Evolutionary conservation across 1,284 basidiomycete genomes (phyloP).

Genomic region (Trichosporon ovoides): DNA sequence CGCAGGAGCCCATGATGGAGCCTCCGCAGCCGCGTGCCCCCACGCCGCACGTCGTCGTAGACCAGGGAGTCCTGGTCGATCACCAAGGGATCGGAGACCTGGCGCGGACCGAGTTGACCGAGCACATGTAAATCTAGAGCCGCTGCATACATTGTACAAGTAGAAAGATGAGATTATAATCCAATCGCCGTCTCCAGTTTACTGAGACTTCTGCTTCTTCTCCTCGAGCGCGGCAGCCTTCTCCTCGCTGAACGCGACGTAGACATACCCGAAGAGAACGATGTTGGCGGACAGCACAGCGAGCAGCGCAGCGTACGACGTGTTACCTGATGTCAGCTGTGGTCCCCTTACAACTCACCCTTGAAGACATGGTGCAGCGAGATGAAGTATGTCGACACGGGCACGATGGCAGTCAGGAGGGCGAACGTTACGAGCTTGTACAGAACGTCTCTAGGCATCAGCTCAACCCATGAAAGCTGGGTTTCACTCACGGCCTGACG

Average conservation of each 20-base stretch:
- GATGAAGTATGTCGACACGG: slow-evolving; percentile 64
- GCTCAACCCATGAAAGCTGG: background rate
- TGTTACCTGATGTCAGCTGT: slow-evolving; percentile 55
- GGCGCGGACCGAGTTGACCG: slow-evolving; percentile 8
- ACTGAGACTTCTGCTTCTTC: slow-evolving; percentile 11
- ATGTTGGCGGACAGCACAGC: slow-evolving; percentile 75
- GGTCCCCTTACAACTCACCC: slow-evolving; percentile 37
- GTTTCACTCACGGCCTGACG: slow-evolving; percentile 35
- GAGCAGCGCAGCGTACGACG: slow-evolving; percentile 74
- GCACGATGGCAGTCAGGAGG: slow-evolving; percentile 56
- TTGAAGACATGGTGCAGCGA: slow-evolving; percentile 62
- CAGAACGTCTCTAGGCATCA: slow-evolving; percentile 59
- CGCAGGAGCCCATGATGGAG: slow-evolving; percentile 9
- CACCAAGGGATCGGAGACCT: slow-evolving; percentile 18
- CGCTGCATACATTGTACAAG: slow-evolving; percentile 5
- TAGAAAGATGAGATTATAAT: background rate
- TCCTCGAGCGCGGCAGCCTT: slow-evolving; percentile 7
- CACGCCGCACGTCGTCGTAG: slow-evolving; percentile 14
- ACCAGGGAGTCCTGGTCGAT: slow-evolving; percentile 19
- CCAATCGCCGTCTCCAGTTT: too few species aligned
- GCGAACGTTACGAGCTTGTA: slow-evolving; percentile 73
- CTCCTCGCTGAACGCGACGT: slow-evolving; percentile 71
- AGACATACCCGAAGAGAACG: slow-evolving; percentile 71
- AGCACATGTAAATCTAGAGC: background rate
- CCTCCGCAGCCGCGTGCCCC: slow-evolving; percentile 13